Base-by-base conservation (phyloP, 2,329 filamentous ascomycete species). In the Xylaria sp. region DNA sequence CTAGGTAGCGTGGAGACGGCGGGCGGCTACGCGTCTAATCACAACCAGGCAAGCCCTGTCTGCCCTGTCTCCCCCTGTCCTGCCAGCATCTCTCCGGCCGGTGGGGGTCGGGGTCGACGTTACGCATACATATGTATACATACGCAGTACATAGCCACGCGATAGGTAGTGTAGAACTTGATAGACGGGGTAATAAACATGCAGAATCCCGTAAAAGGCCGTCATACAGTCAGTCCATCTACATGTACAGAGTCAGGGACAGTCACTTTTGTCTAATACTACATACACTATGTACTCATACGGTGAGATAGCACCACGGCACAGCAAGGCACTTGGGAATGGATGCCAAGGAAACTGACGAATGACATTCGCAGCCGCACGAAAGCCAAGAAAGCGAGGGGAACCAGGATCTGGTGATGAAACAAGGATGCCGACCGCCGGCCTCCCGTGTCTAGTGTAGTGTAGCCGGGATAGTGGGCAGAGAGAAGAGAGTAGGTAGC, bases 21-120 rank as follows among this genome's bases (percentile, higher is more conserved):
- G 65, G 71, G 73, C 73, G 73, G 73, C 72, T 73, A 72, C 66
- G 72, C 70, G 71, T 71, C 73, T 73, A 72, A 57, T 65, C 29
- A 60, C 53, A 58, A 36, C 65, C 61, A 38, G 20, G 49, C 38
- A 33, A 45, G 27, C 31, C 64, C n/a, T 13, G 33, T 36, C 44
- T 10, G 25, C 25, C 45, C 25, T 3, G 10, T 36, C 17, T 15
- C 42, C n/a, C 60, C 49, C 29, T 22, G 29, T n/a, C 29, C 27
- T 51, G 39, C 17, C 29, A 53, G 60, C 47, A 25, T 22, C 33
- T 63, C 17, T 50, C 25, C 47, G 15, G 60, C 22, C 15, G 36
- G 25, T 15, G 36, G 25, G 25, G 22, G 9, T 13, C 7, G 29
- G 49, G 25, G 31, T 20, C 17, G n/a, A 53, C n/a, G 31, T 33